Evolutionary conservation across 2,329 filamentous ascomycete species (phyloP), one percentile per base, ranked within the genome.

Genomic region (Westerdykella sp.): DNA sequence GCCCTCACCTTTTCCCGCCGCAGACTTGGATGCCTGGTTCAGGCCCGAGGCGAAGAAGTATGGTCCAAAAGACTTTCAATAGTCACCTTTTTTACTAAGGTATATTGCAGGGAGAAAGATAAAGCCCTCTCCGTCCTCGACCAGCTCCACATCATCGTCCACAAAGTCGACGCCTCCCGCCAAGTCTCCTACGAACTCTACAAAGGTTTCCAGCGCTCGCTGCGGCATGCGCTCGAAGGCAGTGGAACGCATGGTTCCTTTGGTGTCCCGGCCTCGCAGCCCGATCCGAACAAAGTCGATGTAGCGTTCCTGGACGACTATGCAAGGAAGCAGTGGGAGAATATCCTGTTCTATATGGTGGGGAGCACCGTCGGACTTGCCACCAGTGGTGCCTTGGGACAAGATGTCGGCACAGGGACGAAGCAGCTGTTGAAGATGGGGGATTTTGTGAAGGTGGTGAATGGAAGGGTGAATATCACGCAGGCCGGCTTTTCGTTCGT

Each of bases 271-370:
- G 90, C 85, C 14, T 76, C 74, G 11, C 75, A 82, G 6, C 73
- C 80, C 3, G 73, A 80, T 28, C 77, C 80, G 34, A 71, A 75
- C 43, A 77, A 80, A 39, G 78, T 93, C 39, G 81, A 84, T 46
- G 68, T 89, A 10, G 60, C 77, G 1, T 87, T 85, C 54, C 77
- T 98, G 44, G 93, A 98, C 60, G 77, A 81, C 22, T 94, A 91
- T 68, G 89, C 93, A 5, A 80, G 87, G 42, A 80, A 79, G 56
- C 90, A 95, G 62, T 98, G 93, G 90, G 94, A 98, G 67, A 85
- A 88, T 21, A 95, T 98, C 22, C 69, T 98, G 38, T 93, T 96
- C 66, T 98, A 89, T 61, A 90, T 98, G 64, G 93, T 98, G 15
- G 86, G 84, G 45, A 84, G 80, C 47, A 83, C 85, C 7, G 81